Evolutionary conservation across 2,329 filamentous ascomycete genomes (phyloP).

Genomic region (Calonectria pseudoreteaudii): DNA sequence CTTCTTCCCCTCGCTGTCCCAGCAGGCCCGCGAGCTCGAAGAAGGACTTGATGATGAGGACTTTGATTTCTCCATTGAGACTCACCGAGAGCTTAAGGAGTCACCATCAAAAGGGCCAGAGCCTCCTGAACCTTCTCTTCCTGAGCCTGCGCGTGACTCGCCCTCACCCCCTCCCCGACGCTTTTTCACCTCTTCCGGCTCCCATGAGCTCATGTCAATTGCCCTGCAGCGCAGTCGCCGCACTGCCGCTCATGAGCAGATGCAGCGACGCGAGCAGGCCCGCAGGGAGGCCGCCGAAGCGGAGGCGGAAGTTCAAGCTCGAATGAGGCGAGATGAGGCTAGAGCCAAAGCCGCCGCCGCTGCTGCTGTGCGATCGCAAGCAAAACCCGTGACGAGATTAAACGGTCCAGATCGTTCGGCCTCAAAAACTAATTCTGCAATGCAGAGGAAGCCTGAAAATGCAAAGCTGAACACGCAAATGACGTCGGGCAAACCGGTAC

Average conservation of each 20-base stretch:
- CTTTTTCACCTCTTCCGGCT: conserved; percentile 54
- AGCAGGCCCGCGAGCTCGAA: conserved; percentile 66
- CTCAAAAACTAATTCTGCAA: neutral
- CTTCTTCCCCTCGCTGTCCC: conserved; percentile 67
- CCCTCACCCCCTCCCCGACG: conserved; percentile 35
- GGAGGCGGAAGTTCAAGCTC: conserved; percentile 25
- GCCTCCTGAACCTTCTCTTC: conserved; percentile 32
- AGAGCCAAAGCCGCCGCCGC: conserved; percentile 4
- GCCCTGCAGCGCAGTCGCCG: conserved; percentile 51
- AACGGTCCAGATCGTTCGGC: neutral
- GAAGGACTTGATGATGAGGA: conserved; percentile 43
- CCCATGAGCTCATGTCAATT: conserved; percentile 48
- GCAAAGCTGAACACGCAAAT: neutral
- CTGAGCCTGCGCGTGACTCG: conserved; percentile 20
- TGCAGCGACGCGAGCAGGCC: conserved; percentile 41
- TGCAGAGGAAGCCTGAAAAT: neutral
- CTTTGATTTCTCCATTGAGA: neutral
- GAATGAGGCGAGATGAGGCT: neutral
- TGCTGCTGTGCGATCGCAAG: neutral
- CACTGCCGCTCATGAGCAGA: conserved; percentile 46
- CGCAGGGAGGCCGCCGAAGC: conserved; percentile 33
- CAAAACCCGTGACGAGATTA: neutral
- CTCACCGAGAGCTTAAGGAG: conserved; percentile 20
- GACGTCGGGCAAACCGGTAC: neutral
- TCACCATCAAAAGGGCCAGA: neutral